Conservation (phyloP, 2,329 filamentous ascomycete genomes). For the Stenocarpella maydis region DNA sequence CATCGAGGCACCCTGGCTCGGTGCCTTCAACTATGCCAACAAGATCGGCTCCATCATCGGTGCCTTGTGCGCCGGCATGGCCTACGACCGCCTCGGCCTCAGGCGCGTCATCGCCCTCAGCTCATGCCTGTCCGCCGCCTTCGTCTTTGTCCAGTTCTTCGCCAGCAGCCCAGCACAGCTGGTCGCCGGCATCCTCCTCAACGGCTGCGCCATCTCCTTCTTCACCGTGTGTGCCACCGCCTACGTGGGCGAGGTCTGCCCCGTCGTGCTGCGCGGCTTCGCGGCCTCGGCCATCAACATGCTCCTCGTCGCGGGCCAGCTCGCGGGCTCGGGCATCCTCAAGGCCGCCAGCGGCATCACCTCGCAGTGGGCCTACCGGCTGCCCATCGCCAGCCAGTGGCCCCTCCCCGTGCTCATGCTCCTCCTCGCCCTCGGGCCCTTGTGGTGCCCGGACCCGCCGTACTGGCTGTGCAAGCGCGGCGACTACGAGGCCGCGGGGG, state of each 20-base stretch:
- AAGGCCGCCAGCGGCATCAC: conserved; percentile 20
- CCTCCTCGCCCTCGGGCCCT: conserved; percentile 15
- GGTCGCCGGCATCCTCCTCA: conserved; percentile 55
- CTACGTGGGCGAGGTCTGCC: conserved; percentile 44
- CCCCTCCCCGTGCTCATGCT: conserved; percentile 28
- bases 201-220: conserved; percentile 54
- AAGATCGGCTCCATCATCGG: conserved; percentile 30
- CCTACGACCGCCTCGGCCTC: conserved; percentile 39
- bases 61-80: conserved; percentile 27
- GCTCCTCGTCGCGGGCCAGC: conserved; percentile 43
- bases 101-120: conserved; percentile 41
- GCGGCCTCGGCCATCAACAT: conserved; percentile 44
- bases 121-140: conserved; percentile 43
- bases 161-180: conserved; percentile 50
- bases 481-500: conserved; percentile 15
- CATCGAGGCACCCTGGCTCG: conserved; percentile 29
- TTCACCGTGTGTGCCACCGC: conserved; percentile 49
- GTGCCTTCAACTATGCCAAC: conserved; percentile 31
- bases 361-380: conserved; percentile 27
- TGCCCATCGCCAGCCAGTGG: conserved; percentile 31
- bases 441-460: conserved; percentile 16
- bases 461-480: conserved; percentile 33
- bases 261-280: conserved; percentile 43
- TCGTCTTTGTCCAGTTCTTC: conserved; percentile 58
- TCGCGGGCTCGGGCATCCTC: conserved; percentile 40